These are phyloP conservation scores for Penicillium maclennaniae DNA, from an alignment of 495 filamentous ascomycete genomes.

Conservation along the genomic window DNA sequence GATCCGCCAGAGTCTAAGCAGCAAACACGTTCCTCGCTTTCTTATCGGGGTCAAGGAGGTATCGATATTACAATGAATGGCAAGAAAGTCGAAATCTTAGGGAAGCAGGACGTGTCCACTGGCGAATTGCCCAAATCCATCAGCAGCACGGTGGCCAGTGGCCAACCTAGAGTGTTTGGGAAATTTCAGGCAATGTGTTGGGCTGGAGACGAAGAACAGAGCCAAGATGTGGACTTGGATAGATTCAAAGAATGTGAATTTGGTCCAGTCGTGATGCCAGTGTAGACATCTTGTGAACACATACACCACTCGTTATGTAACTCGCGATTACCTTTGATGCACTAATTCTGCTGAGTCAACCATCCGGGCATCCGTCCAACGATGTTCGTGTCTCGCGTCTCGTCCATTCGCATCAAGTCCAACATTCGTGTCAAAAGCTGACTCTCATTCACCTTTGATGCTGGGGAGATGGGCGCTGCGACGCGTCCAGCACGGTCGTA, in stretches of 20 bases:
- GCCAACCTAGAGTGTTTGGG: slow-evolving; percentile 17
- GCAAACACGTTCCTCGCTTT: slow-evolving; percentile 67
- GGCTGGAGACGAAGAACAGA: slow-evolving; percentile 7
- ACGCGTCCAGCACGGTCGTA: background rate
- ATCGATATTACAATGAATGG: slow-evolving; percentile 71
- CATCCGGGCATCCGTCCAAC: background rate
- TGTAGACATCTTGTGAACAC: no score
- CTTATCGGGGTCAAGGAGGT: slow-evolving; percentile 71
- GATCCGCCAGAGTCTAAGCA: slow-evolving; percentile 58
- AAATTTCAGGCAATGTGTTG: slow-evolving; percentile 15
- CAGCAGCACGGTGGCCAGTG: slow-evolving; percentile 24
- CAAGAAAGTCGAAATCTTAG: slow-evolving; percentile 75
- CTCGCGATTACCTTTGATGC: no score
- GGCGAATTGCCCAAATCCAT: slow-evolving; percentile 13
- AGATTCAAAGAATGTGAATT: background rate
- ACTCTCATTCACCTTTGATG: background rate
- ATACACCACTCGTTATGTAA: no score
- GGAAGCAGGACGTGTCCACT: slow-evolving; percentile 66
- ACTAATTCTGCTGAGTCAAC: background rate
- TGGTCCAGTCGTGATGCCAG: no score
- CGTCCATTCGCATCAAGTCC: background rate
- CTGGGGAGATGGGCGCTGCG: background rate
- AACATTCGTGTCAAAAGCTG: background rate
- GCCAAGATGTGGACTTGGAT: slow-evolving; percentile 6
- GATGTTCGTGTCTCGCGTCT: no score